A percentile compares a stretch with the other conserved stretches of the same genome.
Evolutionary conservation across 1,284 basidiomycete species (phyloP).

Genomic region (Puccinia triticina): DNA sequence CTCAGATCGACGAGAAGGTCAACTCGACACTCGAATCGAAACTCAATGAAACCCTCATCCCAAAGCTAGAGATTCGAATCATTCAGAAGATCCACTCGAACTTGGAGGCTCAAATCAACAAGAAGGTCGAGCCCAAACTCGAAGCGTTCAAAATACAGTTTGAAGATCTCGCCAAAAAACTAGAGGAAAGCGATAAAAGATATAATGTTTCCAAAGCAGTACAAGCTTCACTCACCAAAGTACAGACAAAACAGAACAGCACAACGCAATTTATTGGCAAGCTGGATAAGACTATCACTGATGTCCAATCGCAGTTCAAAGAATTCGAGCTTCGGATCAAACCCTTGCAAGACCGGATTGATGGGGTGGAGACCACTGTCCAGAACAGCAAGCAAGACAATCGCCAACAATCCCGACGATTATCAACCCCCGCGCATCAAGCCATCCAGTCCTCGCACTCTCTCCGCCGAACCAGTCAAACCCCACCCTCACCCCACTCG

Average conservation of each 20-base stretch:
- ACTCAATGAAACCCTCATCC: background rate
- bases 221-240: background rate
- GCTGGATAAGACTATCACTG: background rate
- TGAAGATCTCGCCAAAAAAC: background rate
- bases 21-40: background rate
- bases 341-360: background rate
- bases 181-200: background rate
- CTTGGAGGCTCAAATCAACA: background rate
- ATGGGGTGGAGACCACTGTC: constrained; percentile 16
- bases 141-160: background rate
- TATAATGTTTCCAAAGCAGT: background rate
- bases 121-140: background rate
- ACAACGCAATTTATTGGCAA: background rate
- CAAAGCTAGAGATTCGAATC: background rate
- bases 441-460: constrained; percentile 8
- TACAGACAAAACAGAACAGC: background rate
- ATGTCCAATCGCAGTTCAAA: constrained; percentile 19
- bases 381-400: background rate
- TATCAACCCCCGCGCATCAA: constrained; percentile 9
- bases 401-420: background rate
- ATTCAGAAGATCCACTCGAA: background rate
- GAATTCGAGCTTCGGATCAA: background rate
- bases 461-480: constrained; percentile 13
- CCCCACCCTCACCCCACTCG: constrained; percentile 6
- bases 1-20: background rate